A percentile compares a stretch with the other conserved stretches of the same genome.
Conservation (phyloP, 208 protist genomes). For the Vickermania ingenoplastis region DNA sequence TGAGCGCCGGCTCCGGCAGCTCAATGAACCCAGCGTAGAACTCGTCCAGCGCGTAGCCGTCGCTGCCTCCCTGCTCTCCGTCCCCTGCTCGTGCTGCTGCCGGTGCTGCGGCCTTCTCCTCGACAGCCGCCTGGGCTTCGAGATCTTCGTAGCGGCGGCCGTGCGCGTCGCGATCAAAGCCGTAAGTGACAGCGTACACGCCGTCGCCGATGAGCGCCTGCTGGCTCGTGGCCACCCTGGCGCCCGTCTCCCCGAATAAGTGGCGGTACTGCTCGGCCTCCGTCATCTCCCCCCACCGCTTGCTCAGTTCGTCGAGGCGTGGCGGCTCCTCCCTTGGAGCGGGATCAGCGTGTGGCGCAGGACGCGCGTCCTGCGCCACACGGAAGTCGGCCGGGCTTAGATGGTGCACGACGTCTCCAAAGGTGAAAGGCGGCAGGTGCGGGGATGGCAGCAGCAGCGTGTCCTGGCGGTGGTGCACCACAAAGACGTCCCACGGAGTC, state of each 20-base stretch:
- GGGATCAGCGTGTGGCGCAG: neutral
- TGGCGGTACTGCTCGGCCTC: constrained; percentile 28
- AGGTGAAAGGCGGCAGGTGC: constrained; percentile 59
- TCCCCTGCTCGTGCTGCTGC: too few species aligned
- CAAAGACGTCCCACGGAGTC: constrained; percentile 30
- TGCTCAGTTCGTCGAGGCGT: too few species aligned
- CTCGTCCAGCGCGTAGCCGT: constrained; percentile 7
- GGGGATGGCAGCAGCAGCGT: constrained; percentile 20
- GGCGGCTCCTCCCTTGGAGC: neutral
- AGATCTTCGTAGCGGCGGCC: neutral
- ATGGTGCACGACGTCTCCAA: constrained; percentile 30
- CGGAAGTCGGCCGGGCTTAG: constrained; percentile 36
- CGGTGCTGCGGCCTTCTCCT: neutral
- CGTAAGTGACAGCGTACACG: neutral
- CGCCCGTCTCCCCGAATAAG: constrained; percentile 19
- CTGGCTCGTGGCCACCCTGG: constrained; percentile 2
- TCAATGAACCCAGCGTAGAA: constrained; percentile 16
- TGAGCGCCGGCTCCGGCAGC: neutral
- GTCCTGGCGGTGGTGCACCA: constrained; percentile 21
- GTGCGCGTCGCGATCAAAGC: constrained; percentile 1
- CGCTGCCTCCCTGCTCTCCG: neutral
- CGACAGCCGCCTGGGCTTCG: neutral
- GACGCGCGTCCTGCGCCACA: neutral
- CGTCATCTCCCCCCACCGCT: constrained; percentile 9
- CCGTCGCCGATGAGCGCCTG: neutral